These are phyloP conservation scores for Chaetomium cochliodes DNA, from an alignment of 495 filamentous ascomycete genomes.

Conservation along the genomic window DNA sequence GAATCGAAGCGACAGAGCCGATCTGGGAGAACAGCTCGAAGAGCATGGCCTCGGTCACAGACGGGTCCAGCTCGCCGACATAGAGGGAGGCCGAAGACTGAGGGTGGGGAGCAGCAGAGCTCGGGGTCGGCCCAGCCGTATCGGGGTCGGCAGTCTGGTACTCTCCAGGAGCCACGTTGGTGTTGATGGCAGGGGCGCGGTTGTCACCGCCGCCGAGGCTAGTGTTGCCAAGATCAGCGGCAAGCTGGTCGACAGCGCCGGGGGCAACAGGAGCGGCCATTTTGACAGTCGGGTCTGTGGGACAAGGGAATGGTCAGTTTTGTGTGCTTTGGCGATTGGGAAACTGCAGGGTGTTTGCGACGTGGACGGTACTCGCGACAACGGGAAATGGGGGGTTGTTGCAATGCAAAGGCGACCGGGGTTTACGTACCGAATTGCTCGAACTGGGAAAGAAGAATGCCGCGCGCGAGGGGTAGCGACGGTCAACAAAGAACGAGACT, in stretches of 20 bases:
- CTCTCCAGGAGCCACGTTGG: conserved; percentile 55
- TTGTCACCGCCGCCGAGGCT: conserved; percentile 61
- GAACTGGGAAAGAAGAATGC: conserved; percentile 18
- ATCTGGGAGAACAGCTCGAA: conserved; percentile 99
- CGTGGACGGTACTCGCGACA: neutral
- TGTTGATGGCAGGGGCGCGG: conserved; percentile 66
- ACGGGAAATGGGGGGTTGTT: conserved; percentile 13
- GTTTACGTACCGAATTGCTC: conserved; percentile 27
- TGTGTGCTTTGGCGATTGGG: neutral
- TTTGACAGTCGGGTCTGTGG: conserved; percentile 25
- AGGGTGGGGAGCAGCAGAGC: conserved; percentile 66
- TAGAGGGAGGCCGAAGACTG: conserved; percentile 97
- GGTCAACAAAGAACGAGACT: conserved; percentile 34
- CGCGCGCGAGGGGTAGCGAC: conserved; percentile 32
- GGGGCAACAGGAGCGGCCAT: conserved; percentile 65
- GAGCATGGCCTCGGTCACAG: conserved; percentile 99
- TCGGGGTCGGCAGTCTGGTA: conserved; percentile 53
- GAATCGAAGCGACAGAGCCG: conserved; percentile 97
- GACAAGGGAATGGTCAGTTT: conserved; percentile 21
- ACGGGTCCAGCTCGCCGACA: conserved; percentile 95
- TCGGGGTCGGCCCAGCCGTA: conserved; percentile 64
- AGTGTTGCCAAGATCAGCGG: conserved; percentile 59
- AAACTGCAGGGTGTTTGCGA: neutral
- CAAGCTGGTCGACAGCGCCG: conserved; percentile 69
- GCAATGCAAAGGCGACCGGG: conserved; percentile 1